Evolutionary conservation across 768 basidiomycete genomes (phyloP).

Genomic region (Trametes coccinea): DNA sequence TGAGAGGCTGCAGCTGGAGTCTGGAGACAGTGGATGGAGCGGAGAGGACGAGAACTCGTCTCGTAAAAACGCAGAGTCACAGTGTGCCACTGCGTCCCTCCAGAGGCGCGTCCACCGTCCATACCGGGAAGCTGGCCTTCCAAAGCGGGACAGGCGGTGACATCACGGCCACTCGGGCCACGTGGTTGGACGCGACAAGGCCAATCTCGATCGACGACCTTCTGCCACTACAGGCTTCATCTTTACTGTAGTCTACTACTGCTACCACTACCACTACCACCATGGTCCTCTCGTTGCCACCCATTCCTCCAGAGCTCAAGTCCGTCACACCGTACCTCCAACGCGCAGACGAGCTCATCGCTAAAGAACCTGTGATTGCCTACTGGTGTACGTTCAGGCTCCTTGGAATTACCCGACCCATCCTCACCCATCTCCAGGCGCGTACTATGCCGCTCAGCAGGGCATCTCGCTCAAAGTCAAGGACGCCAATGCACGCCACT

Average conservation of each 20-base stretch:
- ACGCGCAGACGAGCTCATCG: constrained; percentile 83
- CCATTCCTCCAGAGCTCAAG: constrained; percentile 61
- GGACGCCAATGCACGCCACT: constrained; percentile 59
- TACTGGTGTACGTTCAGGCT: constrained; percentile 83
- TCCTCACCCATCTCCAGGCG: constrained; percentile 49
- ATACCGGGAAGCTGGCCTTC: constrained; percentile 8
- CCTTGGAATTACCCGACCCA: neutral
- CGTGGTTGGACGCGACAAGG: neutral
- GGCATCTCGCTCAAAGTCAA: constrained; percentile 77
- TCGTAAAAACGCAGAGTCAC: too few relatives aligned
- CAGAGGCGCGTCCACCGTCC: neutral
- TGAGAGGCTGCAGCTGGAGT: neutral
- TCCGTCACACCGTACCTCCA: constrained; percentile 79
- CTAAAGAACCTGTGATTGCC: constrained; percentile 81
- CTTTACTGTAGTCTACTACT: neutral
- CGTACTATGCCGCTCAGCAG: constrained; percentile 88
- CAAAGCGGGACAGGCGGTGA: constrained; percentile 3
- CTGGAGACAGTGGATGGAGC: neutral
- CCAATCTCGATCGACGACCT: constrained; percentile 7
- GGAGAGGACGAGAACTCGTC: neutral
- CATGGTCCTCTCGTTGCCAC: constrained; percentile 55
- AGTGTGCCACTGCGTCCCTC: neutral
- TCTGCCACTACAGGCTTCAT: too few relatives aligned
- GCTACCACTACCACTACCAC: constrained; percentile 4
- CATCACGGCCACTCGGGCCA: constrained; percentile 9